A percentile compares a stretch with the other conserved stretches of the same genome.
phyloP scores from a whole-genome alignment of 306 rosid species.

The Prinsepia uniflora region DNA sequence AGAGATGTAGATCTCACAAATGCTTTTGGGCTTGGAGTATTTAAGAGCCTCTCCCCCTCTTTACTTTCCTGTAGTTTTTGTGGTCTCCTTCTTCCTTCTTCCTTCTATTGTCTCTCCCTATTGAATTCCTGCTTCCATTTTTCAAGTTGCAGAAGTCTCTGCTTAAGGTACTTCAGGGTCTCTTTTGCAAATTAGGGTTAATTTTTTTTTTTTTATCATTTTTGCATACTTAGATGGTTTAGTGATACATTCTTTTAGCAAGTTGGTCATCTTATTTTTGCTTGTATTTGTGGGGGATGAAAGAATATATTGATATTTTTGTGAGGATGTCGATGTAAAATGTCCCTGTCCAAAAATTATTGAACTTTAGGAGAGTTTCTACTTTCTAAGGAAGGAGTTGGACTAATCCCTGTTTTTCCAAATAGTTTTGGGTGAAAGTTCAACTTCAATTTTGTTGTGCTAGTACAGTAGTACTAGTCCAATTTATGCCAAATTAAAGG shows the following conservation, averaged over 20 bases:
- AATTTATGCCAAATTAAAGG: not conserved
- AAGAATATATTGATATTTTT: too few species aligned
- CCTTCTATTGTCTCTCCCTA: not conserved
- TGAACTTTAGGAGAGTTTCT: too few species aligned
- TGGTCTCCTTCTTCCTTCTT: not conserved
- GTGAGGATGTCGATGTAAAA: too few species aligned
- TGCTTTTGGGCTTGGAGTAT: conserved; percentile 24
- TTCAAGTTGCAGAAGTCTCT: not conserved
- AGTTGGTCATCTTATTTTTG: not conserved
- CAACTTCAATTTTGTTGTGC: not conserved
- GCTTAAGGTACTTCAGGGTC: not conserved
- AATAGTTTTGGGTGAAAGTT: too few species aligned
- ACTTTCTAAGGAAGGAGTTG: too few species aligned
- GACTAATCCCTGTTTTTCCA: too few species aligned
- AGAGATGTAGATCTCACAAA: not conserved
- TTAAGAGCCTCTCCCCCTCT: conserved; percentile 11
- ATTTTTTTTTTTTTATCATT: not conserved
- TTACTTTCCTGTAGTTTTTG: conserved; percentile 16
- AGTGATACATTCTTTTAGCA: not conserved
- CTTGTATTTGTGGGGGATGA: too few species aligned
- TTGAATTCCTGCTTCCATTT: not conserved
- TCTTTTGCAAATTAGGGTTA: not conserved
- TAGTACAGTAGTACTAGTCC: not conserved
- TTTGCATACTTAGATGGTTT: not conserved
- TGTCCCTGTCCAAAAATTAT: too few species aligned